A percentile compares a stretch with the other conserved stretches of the same genome.
Evolutionary conservation across 2,329 filamentous ascomycete species (phyloP).

Genomic region (Scytalidium lignicola): DNA sequence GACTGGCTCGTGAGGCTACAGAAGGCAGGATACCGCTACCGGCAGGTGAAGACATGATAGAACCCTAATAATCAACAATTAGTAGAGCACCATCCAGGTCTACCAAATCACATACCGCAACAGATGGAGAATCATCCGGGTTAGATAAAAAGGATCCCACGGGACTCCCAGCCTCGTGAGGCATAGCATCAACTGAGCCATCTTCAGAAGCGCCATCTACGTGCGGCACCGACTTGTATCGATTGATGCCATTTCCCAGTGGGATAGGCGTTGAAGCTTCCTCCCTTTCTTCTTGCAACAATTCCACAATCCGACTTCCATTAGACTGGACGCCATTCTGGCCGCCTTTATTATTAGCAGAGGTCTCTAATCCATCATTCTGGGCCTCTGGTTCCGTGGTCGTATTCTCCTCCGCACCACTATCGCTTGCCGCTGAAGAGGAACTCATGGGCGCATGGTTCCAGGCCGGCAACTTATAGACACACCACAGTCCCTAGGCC

Average conservation of each 20-base stretch:
- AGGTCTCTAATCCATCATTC: constrained; percentile 25
- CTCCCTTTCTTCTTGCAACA: constrained; percentile 24
- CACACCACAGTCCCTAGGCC: neutral
- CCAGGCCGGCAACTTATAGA: constrained; percentile 5
- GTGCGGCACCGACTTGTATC: constrained; percentile 26
- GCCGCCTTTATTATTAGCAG: constrained; percentile 40
- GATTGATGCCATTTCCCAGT: constrained; percentile 30
- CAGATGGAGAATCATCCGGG: constrained; percentile 78
- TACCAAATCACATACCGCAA: constrained; percentile 55
- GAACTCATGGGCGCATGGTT: constrained; percentile 56
- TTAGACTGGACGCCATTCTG: constrained; percentile 19
- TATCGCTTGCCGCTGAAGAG: constrained; percentile 56
- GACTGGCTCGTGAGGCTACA: constrained; percentile 58
- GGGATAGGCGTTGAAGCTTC: constrained; percentile 17
- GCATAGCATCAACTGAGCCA: constrained; percentile 48
- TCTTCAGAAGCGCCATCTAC: constrained; percentile 45
- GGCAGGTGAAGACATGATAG: constrained; percentile 60
- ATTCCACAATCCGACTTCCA: constrained; percentile 18
- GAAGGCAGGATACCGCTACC: constrained; percentile 70
- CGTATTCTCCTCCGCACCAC: constrained; percentile 53
- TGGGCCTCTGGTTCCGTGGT: constrained; percentile 35
- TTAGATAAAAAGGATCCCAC: constrained; percentile 65
- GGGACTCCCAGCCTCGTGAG: constrained; percentile 59
- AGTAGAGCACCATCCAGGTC: neutral
- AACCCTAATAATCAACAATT: constrained; percentile 44